A percentile compares a stretch with the other conserved stretches of the same genome.
phyloP scores from a whole-genome alignment of 345 rosid genomes.

The Reutealis trisperma region DNA sequence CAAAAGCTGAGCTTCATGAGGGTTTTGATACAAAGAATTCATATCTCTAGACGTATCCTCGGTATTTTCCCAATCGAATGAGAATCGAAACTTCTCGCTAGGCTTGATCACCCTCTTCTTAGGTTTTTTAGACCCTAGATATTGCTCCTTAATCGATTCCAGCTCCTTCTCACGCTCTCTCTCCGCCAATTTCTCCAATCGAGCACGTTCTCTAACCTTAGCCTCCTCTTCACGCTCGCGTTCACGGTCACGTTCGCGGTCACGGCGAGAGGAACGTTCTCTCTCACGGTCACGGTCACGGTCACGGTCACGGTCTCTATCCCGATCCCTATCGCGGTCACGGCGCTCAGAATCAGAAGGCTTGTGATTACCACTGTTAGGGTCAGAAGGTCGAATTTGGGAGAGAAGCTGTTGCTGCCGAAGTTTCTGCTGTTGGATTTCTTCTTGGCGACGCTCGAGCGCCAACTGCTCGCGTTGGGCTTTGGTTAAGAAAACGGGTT shows the following conservation, averaged over 20 bases:
- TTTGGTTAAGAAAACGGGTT: constrained; percentile 36
- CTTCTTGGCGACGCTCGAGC: constrained; percentile 79
- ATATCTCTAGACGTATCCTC: constrained; percentile 91
- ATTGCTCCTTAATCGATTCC: constrained; percentile 85
- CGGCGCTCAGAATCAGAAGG: constrained; percentile 36
- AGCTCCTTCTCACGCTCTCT: constrained; percentile 83
- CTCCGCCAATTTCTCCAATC: constrained; percentile 71
- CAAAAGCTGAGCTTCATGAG: constrained; percentile 91
- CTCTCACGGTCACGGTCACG: constrained; percentile 38
- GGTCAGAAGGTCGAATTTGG: constrained; percentile 6
- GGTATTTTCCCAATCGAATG: constrained; percentile 93
- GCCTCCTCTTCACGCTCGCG: constrained; percentile 71
- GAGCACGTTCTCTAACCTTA: constrained; percentile 58
- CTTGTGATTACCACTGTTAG: not conserved
- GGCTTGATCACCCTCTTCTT: constrained; percentile 93
- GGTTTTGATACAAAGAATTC: constrained; percentile 82
- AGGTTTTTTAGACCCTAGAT: constrained; percentile 86
- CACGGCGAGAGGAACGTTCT: constrained; percentile 21
- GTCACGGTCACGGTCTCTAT: constrained; percentile 52
- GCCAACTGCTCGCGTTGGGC: constrained; percentile 50
- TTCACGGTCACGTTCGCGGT: constrained; percentile 36
- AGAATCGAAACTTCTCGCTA: constrained; percentile 89
- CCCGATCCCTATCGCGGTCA: constrained; percentile 36
- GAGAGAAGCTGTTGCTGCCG: constrained; percentile 23
- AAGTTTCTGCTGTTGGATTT: constrained; percentile 37